phyloP scores from a whole-genome alignment of 345 rosid genomes.

The Balakata baccata region DNA sequence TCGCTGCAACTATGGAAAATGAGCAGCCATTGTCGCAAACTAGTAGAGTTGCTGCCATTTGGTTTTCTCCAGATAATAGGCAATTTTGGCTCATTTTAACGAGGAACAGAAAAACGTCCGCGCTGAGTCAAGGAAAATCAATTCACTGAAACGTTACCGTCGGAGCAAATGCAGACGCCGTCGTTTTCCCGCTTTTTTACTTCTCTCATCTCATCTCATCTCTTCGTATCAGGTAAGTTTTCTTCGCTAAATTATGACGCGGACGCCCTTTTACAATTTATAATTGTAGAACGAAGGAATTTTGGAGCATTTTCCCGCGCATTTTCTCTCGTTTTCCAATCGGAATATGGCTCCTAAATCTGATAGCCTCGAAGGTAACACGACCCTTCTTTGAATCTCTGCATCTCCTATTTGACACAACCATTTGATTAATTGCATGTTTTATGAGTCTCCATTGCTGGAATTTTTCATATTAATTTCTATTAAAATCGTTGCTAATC shows the following conservation, averaged over 20 bases:
- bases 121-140: neutral
- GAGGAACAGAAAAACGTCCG: neutral
- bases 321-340: constrained; percentile 20
- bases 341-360: constrained; percentile 69
- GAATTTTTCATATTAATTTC: neutral
- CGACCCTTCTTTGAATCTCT: constrained; percentile 1
- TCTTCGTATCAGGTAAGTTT: neutral
- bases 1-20: neutral
- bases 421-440: neutral
- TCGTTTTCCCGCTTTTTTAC: neutral
- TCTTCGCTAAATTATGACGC: neutral
- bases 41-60: neutral
- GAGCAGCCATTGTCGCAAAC: constrained; percentile 13
- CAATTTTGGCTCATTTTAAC: constrained; percentile 5
- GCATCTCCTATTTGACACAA: neutral
- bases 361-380: constrained; percentile 66
- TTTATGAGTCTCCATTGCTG: neutral
- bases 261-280: no score
- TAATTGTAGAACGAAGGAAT: neutral
- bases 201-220: no score
- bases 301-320: constrained; percentile 53
- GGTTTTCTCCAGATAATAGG: constrained; percentile 8
- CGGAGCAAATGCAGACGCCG: neutral
- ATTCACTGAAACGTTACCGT: neutral
- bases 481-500: constrained; percentile 5